Percentiles rank a stretch among this genome's conserved stretches.
Conservation (phyloP, 2,329 filamentous ascomycete species). For the Diaporthe vexans region DNA sequence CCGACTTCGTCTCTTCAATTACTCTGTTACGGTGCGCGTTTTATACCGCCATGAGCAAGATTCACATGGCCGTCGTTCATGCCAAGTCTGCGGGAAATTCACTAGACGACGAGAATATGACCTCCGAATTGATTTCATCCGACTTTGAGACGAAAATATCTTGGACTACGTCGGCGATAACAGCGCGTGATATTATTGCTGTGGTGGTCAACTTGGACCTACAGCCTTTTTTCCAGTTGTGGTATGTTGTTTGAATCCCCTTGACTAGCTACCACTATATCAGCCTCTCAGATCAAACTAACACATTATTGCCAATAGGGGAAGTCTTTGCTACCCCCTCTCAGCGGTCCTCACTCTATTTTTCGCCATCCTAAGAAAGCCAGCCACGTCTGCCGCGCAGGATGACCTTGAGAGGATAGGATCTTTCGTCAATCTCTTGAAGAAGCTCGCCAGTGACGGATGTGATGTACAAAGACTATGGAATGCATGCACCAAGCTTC, state of each 20-base stretch:
- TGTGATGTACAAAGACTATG: neutral
- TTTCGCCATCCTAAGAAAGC: neutral
- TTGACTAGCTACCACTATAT: neutral
- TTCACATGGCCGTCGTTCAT: neutral
- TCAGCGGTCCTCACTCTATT: constrained; percentile 2
- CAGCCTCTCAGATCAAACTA: neutral
- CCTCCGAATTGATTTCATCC: too few relatives aligned
- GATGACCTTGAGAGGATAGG: neutral
- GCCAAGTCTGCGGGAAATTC: too few relatives aligned
- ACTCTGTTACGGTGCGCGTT: neutral
- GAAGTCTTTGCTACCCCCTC: neutral
- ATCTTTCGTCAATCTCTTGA: neutral
- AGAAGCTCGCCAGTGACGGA: neutral
- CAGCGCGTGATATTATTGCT: neutral
- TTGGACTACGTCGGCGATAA: neutral
- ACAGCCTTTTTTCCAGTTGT: neutral
- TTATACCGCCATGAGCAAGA: neutral
- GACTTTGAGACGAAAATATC: neutral
- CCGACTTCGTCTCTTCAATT: neutral
- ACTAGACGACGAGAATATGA: neutral
- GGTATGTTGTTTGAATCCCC: neutral
- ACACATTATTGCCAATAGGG: neutral
- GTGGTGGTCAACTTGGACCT: neutral
- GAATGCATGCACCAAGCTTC: neutral
- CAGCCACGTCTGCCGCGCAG: neutral